Percentiles rank a stretch among this genome's conserved stretches.
Evolutionary conservation across 495 filamentous ascomycete genomes (phyloP).

Genomic region (Lepraria neglecta): DNA sequence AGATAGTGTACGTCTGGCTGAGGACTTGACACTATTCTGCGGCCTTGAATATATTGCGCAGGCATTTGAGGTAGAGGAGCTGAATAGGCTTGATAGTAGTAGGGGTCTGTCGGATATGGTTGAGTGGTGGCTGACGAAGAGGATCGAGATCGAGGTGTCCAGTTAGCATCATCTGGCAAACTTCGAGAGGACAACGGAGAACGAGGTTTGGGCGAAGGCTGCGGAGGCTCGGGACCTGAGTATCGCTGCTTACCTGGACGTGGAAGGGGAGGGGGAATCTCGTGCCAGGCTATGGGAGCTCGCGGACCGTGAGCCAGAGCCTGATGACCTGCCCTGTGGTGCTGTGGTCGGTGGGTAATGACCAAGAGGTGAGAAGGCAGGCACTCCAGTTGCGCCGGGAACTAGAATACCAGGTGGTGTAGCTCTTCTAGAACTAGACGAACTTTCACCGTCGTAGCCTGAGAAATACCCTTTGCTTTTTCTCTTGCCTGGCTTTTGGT

Average conservation of each 20-base stretch:
- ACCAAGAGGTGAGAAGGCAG: conserved; percentile 64
- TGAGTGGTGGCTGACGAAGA: conserved; percentile 30
- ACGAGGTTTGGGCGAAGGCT: conserved; percentile 31
- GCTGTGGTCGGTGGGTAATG: conserved; percentile 20
- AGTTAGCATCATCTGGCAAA: conserved; percentile 43
- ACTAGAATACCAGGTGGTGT: conserved; percentile 46
- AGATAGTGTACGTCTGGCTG: conserved; percentile 25
- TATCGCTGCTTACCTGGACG: conserved; percentile 35
- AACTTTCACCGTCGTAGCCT: conserved; percentile 15
- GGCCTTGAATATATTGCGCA: conserved; percentile 25
- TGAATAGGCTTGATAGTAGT: conserved; percentile 31
- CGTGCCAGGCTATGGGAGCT: conserved; percentile 38
- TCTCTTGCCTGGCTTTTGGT: conserved; percentile 28
- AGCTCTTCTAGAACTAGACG: conserved; percentile 13
- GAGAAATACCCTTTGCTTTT: conserved; percentile 24
- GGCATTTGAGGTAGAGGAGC: conserved; percentile 32
- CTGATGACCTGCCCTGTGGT: conserved; percentile 20
- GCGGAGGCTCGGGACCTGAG: conserved; percentile 28
- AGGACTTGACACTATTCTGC: conserved; percentile 30
- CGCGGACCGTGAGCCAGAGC: conserved; percentile 38
- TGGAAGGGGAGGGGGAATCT: conserved; percentile 35
- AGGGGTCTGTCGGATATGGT: conserved; percentile 32
- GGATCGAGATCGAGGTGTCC: conserved; percentile 40
- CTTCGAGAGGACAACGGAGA: conserved; percentile 32
- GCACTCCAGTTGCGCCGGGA: conserved; percentile 47